A percentile compares a stretch with the other conserved stretches of the same genome.
Evolutionary conservation across 1,284 basidiomycete genomes (phyloP).

Genomic region (Cryptococcus jaspeensis): DNA sequence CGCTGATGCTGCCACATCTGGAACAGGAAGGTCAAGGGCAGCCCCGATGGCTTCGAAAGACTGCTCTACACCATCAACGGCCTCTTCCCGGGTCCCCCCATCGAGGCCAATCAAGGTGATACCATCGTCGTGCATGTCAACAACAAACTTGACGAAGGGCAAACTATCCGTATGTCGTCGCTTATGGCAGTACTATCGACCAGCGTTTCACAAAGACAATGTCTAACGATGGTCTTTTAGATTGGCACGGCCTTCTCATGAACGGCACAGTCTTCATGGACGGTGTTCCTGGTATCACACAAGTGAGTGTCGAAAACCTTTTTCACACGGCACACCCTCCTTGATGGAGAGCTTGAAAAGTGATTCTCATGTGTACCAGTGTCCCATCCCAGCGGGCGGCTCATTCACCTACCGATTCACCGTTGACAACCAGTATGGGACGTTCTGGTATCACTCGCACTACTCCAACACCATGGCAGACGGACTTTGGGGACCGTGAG

Average conservation of each 20-base stretch:
- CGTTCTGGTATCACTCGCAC: conserved; percentile 39
- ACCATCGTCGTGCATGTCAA: conserved; percentile 28
- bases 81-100: conserved; percentile 30
- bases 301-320: conserved; percentile 17
- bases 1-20: conserved; percentile 1
- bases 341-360: background rate
- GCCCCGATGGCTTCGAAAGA: conserved; percentile 24
- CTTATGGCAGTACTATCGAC: background rate
- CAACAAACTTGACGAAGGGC: conserved; percentile 27
- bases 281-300: conserved; percentile 34
- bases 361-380: conserved; percentile 30
- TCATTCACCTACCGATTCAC: conserved; percentile 55
- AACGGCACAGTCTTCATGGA: conserved; percentile 30
- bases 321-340: background rate
- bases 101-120: conserved; percentile 40
- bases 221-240: conserved; percentile 6
- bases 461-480: conserved; percentile 33
- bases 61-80: conserved; percentile 26
- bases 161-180: conserved; percentile 25
- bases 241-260: conserved; percentile 40
- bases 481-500: conserved; percentile 31
- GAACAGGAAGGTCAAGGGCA: no score
- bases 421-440: conserved; percentile 26
- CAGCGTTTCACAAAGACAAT: background rate
- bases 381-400: conserved; percentile 56